Evolutionary conservation across 371 early-diverging fungal genomes (phyloP).

Genomic region (Vairimorpha necatrix): DNA sequence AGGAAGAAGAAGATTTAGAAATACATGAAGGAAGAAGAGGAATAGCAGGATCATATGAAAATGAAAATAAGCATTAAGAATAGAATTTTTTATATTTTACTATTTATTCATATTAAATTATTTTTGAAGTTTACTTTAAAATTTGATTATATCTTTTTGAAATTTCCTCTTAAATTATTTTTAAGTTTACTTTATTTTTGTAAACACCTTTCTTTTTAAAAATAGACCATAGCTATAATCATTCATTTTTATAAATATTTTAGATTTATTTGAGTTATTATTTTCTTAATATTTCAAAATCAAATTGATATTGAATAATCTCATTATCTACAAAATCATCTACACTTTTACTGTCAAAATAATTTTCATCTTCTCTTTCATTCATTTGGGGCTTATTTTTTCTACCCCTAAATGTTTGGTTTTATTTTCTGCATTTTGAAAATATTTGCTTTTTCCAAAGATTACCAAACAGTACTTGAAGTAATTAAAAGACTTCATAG

Average conservation of each 20-base stretch:
- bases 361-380: neutral
- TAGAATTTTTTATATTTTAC: no score
- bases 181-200: no score
- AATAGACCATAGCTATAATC: no score
- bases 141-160: no score
- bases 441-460: neutral
- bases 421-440: neutral
- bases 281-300: no score
- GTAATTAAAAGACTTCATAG: constrained; percentile 36
- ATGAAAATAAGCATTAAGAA: constrained; percentile 13
- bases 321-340: neutral
- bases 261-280: neutral
- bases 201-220: no score
- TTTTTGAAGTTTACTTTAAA: no score
- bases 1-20: constrained; percentile 34
- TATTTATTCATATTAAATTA: no score
- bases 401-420: neutral
- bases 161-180: no score
- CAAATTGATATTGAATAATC: neutral
- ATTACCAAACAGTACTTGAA: neutral
- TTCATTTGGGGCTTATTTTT: neutral
- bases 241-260: constrained; percentile 3
- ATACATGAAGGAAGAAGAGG: constrained; percentile 50
- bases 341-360: neutral
- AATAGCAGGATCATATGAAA: constrained; percentile 45